Percentiles rank a stretch among this genome's conserved stretches.
Evolutionary conservation across 805 yeast genomes (phyloP).

Genomic region (Phaffomyces antillensis): DNA sequence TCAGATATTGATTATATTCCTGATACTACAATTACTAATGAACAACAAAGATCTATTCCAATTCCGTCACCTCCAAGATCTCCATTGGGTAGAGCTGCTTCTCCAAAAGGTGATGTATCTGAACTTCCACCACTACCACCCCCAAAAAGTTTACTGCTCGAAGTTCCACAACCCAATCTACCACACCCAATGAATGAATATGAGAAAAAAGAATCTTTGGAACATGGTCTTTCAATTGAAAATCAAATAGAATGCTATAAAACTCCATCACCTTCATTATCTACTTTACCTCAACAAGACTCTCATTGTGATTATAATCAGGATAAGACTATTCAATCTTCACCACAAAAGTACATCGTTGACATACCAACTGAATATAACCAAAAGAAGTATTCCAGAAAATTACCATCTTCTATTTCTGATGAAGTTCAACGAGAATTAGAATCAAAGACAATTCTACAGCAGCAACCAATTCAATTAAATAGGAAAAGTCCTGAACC

Average conservation of each 20-base stretch:
- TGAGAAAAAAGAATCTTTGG: not conserved
- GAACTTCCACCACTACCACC: not conserved
- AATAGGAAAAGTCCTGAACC: not conserved
- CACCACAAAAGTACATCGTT: not conserved
- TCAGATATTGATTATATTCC: constrained; percentile 16
- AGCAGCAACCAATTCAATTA: not conserved
- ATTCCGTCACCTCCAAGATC: constrained; percentile 16
- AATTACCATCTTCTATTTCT: not conserved
- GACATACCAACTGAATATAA: too few species aligned
- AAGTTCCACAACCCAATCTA: constrained; percentile 1
- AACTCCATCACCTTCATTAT: not conserved
- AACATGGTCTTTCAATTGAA: not conserved
- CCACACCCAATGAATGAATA: not conserved
- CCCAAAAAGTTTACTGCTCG: not conserved
- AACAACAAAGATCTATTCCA: constrained; percentile 11
- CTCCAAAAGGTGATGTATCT: not conserved
- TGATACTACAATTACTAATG: constrained; percentile 7
- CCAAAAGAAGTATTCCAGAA: too few species aligned
- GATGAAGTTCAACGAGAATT: not conserved
- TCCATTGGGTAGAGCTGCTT: constrained; percentile 6
- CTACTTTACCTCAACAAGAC: not conserved
- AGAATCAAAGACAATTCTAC: not conserved
- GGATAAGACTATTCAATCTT: not conserved
- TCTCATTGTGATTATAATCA: not conserved
- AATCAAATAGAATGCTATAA: not conserved